A percentile compares a stretch with the other conserved stretches of the same genome.
Conservation (phyloP, 768 basidiomycete genomes). For the Daedaleopsis nitida region DNA sequence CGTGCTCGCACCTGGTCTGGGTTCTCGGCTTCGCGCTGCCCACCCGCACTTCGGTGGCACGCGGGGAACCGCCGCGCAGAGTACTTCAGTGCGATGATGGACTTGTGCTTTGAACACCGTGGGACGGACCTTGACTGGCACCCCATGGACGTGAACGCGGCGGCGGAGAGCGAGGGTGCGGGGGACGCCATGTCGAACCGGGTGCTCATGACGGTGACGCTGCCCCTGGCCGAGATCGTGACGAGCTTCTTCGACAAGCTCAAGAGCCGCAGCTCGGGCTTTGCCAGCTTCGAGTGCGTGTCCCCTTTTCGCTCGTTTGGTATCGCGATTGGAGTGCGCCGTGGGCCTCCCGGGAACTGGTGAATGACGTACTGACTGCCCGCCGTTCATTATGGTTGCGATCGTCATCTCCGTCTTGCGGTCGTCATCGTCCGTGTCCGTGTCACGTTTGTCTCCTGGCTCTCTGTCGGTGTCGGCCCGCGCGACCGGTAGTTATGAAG, state of each 20-base stretch:
- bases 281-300: slow-evolving; percentile 87
- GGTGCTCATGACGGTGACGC: slow-evolving; percentile 75
- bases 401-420: not conserved
- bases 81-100: slow-evolving; percentile 96
- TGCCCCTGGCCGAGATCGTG: slow-evolving; percentile 94
- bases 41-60: not conserved
- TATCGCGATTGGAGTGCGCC: too few relatives aligned
- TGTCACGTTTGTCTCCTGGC: not conserved
- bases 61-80: slow-evolving; percentile 45
- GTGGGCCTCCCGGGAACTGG: too few relatives aligned
- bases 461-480: not conserved
- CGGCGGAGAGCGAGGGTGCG: slow-evolving; percentile 33
- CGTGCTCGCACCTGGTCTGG: not conserved
- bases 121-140: slow-evolving; percentile 82
- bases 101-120: slow-evolving; percentile 84
- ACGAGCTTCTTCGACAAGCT: slow-evolving; percentile 94
- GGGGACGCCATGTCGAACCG: slow-evolving; percentile 48
- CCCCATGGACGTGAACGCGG: slow-evolving; percentile 60
- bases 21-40: too few relatives aligned
- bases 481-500: slow-evolving; percentile 73
- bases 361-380: not conserved
- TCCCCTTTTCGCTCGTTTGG: not conserved
- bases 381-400: not conserved
- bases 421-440: not conserved
- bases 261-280: slow-evolving; percentile 90